A percentile compares a stretch with the other conserved stretches of the same genome.
Conservation (phyloP, 2,329 filamentous ascomycete genomes). For the Microsporum canis region DNA sequence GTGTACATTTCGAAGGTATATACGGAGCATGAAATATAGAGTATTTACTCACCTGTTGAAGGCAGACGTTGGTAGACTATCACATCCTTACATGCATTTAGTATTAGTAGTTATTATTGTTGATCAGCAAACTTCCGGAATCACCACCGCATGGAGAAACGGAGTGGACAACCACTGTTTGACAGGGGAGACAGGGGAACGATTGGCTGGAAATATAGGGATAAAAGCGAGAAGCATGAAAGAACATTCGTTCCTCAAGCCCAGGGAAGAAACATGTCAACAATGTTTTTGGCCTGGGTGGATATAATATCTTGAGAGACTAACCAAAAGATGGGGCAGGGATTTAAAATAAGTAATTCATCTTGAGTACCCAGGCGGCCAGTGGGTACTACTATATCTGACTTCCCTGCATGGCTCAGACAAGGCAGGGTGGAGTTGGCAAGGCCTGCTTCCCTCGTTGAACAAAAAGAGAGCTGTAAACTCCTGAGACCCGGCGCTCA, state of each 20-base stretch:
- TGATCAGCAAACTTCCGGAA: neutral
- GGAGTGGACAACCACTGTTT: neutral
- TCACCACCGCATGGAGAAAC: neutral
- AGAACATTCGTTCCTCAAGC: neutral
- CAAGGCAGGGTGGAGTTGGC: neutral
- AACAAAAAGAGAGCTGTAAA: neutral
- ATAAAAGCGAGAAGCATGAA: neutral
- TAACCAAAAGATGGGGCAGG: neutral
- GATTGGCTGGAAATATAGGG: neutral
- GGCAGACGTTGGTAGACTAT: neutral
- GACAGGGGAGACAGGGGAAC: neutral
- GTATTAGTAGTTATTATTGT: neutral
- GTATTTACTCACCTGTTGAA: neutral
- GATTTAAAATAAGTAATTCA: neutral
- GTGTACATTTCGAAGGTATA: neutral
- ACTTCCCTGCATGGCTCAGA: neutral
- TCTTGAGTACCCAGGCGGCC: neutral
- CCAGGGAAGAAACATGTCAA: neutral
- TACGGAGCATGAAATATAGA: neutral
- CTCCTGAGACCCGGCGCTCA: neutral
- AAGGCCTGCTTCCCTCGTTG: neutral
- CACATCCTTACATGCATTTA: neutral
- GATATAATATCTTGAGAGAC: neutral
- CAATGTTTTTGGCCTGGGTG: neutral
- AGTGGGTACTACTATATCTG: neutral